Evolutionary conservation across 768 basidiomycete genomes (phyloP).

Genomic region (Rhizopogon vinicolor): DNA sequence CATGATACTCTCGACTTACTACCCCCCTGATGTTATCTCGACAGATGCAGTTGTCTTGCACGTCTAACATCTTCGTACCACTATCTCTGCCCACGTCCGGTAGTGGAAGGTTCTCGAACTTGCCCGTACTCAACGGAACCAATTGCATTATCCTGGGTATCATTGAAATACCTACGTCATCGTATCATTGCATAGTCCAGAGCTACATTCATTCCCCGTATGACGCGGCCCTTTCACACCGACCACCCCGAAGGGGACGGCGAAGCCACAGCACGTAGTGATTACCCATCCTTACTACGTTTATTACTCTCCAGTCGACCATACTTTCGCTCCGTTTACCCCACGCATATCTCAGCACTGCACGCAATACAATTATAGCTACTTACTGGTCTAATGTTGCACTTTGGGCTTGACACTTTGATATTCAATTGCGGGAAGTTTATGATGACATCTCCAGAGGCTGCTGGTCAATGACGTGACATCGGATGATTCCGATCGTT

Average conservation of each 20-base stretch:
- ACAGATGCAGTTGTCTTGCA: not conserved
- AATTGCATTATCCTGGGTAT: not conserved
- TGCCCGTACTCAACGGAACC: not conserved
- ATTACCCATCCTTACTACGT: not conserved
- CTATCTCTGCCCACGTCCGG: not conserved
- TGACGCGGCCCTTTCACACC: not conserved
- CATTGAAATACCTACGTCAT: not conserved
- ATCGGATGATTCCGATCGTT: not conserved
- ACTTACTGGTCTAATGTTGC: constrained; percentile 2
- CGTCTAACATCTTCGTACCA: not conserved
- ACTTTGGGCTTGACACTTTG: not conserved
- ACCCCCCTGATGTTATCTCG: not conserved
- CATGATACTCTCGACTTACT: constrained; percentile 26
- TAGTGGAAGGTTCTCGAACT: not conserved
- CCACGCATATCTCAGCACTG: not conserved
- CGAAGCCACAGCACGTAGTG: not conserved
- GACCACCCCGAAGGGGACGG: not conserved
- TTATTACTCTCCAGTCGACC: not conserved
- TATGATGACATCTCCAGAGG: not conserved
- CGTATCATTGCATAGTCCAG: not conserved
- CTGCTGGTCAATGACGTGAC: no score
- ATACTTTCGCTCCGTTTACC: not conserved
- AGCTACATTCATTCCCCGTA: not conserved
- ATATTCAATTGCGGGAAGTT: not conserved
- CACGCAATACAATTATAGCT: constrained; percentile 2